Evolutionary conservation across 2,329 filamentous ascomycete genomes (phyloP), one percentile per base, ranked within the genome.

Genomic region (Coniella lustricola): DNA sequence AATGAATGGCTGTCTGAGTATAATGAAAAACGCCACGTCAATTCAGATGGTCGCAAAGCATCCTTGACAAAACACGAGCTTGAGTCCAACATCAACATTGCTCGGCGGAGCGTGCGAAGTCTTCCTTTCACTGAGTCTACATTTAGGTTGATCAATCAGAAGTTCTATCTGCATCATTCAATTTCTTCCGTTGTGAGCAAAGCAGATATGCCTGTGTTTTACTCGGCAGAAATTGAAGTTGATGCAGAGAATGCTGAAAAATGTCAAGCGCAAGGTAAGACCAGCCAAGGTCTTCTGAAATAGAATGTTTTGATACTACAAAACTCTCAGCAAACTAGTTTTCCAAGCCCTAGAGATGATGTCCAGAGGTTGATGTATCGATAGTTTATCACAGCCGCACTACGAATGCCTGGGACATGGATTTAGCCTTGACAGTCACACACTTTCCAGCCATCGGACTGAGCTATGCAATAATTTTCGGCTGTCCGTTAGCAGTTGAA

Each of bases 371-470:
- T 17, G 9, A 43, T 10, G 33, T 2, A n/a, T 7, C 9, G 7
- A 22, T 35, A 62, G 61, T 62, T 0, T 59, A 58, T 44, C 59
- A 59, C n/a, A 57, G 54, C 35, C 56, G 59, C 12, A 56, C 60
- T 1, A 53, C 55, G 14, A 61, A 62, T 40, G 55, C 52, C 0
- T 62, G 60, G 60, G 44, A 52, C 0, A 46, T 49, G 20, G 61
- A 62, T 37, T 50, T 61, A 10, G 60, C 60, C 1, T 18, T 62
- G 13, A 57, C 58, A 0, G 49, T 42, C 3, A 64, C 61, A 0
- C 53, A 57, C 31, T 62, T 64, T 31, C 59, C 61, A 1, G 38
- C 52, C 13, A 44, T 16, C 1, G 48, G 46, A 0, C 25, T 58
- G 8, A 60, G 55, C 0, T 60, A 57, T 36, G 58, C 55, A 1